A percentile compares a stretch with the other conserved stretches of the same genome.
phyloP scores from a whole-genome alignment of 164 flowering plant species.

The Vitis riparia region DNA sequence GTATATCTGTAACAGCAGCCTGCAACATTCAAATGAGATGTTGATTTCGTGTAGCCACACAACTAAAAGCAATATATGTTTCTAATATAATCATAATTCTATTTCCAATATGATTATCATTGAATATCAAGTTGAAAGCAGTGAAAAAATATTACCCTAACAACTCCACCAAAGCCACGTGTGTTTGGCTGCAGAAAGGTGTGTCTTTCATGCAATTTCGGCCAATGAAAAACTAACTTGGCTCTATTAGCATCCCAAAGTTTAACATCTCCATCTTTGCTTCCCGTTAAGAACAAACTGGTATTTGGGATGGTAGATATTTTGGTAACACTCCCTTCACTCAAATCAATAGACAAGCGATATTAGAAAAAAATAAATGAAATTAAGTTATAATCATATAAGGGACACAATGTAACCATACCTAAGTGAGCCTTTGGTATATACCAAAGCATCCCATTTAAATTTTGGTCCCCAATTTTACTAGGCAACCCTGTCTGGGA shows the following conservation, averaged over 20 bases:
- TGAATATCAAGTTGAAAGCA: neutral
- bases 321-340: slow-evolving; percentile 76
- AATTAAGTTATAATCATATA: neutral
- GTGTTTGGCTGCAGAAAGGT: slow-evolving; percentile 88
- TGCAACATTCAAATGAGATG: slow-evolving; percentile 28
- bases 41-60: slow-evolving; percentile 2
- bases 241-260: slow-evolving; percentile 95
- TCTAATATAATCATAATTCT: neutral
- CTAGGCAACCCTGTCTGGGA: slow-evolving; percentile 17
- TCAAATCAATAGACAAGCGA: slow-evolving; percentile 8
- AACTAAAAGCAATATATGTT: slow-evolving; percentile 1
- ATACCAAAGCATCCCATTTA: slow-evolving; percentile 96
- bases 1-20: slow-evolving; percentile 93
- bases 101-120: neutral
- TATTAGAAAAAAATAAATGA: neutral
- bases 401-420: slow-evolving; percentile 18
- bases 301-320: slow-evolving; percentile 83
- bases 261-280: slow-evolving; percentile 98
- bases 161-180: slow-evolving; percentile 84
- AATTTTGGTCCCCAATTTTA: slow-evolving; percentile 57
- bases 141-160: slow-evolving; percentile 50
- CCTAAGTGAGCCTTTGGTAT: slow-evolving; percentile 98
- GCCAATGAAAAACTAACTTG: slow-evolving; percentile 78
- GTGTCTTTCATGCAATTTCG: slow-evolving; percentile 86
- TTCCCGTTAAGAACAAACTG: slow-evolving; percentile 92